phyloP scores from a whole-genome alignment of 2,329 filamentous ascomycete species.

The Nigrograna mackinnonii region DNA sequence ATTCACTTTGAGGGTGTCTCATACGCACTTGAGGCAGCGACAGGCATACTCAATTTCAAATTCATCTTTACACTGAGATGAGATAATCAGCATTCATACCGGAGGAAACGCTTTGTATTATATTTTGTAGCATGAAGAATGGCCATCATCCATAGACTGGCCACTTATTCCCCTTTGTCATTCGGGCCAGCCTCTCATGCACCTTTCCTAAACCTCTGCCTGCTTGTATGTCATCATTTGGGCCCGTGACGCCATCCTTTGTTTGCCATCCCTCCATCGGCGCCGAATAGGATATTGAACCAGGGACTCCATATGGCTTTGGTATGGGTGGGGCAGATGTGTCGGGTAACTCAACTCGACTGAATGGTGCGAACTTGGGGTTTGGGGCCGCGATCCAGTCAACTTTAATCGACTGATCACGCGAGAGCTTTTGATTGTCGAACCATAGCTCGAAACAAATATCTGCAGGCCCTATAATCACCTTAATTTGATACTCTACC shows the following conservation, averaged over 20 bases:
- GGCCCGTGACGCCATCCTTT: background rate
- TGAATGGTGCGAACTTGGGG: constrained; percentile 14
- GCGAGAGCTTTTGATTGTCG: constrained; percentile 36
- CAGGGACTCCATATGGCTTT: background rate
- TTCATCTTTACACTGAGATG: too few relatives aligned
- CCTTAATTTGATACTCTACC: constrained; percentile 41
- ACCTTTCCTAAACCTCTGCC: constrained; percentile 1
- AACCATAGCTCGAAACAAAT: constrained; percentile 40
- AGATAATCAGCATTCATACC: too few relatives aligned
- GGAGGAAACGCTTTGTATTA: too few relatives aligned
- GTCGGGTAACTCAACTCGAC: constrained; percentile 20
- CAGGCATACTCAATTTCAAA: too few relatives aligned
- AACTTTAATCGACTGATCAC: constrained; percentile 39
- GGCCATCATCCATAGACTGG: constrained; percentile 3
- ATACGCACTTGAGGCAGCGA: too few relatives aligned
- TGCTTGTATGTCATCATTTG: background rate
- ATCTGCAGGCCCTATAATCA: constrained; percentile 43
- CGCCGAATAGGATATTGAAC: too few relatives aligned
- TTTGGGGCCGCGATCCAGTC: constrained; percentile 31
- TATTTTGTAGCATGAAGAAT: too few relatives aligned
- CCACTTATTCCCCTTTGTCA: constrained; percentile 3
- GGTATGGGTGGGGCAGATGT: background rate
- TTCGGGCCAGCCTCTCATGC: background rate
- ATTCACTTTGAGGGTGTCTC: too few relatives aligned
- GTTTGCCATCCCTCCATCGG: too few relatives aligned